Percentiles rank a stretch among this genome's conserved stretches.
phyloP scores from a whole-genome alignment of 2,329 filamentous ascomycete genomes.

The Emericellopsis cladophorae region DNA sequence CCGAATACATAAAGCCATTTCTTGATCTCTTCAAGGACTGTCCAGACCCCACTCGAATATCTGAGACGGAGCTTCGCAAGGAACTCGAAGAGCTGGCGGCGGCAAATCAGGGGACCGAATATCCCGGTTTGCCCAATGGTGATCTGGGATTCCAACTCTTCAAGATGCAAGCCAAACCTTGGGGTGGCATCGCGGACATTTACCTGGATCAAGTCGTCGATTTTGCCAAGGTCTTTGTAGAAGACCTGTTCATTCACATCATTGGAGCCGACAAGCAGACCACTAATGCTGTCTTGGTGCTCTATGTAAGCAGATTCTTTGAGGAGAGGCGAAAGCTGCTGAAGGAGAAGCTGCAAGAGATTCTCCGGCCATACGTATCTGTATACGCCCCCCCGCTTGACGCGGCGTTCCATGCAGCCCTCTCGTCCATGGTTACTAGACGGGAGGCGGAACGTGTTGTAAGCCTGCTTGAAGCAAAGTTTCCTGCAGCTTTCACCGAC shows the following conservation, averaged over 20 bases:
- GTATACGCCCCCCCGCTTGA: slow-evolving; percentile 20
- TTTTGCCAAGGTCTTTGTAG: slow-evolving; percentile 20
- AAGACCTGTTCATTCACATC: slow-evolving; percentile 20
- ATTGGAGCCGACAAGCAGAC: slow-evolving; percentile 9
- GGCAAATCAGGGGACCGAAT: no score
- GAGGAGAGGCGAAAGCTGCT: slow-evolving; percentile 15
- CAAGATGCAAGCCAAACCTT: slow-evolving; percentile 21
- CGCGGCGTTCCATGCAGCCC: slow-evolving; percentile 11
- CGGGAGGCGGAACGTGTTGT: no score
- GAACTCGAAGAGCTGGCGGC: slow-evolving; percentile 9
- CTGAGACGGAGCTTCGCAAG: slow-evolving; percentile 4
- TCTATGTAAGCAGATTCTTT: slow-evolving; percentile 18
- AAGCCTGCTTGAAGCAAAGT: no score
- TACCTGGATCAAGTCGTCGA: slow-evolving; percentile 19
- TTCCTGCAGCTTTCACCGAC: no score
- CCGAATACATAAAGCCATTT: slow-evolving; percentile 15
- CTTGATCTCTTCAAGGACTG: slow-evolving; percentile 10
- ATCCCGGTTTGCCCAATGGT: slow-evolving; percentile 13
- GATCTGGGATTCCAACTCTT: slow-evolving; percentile 25
- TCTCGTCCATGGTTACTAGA: no score
- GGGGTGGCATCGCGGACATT: slow-evolving; percentile 20
- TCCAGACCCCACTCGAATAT: slow-evolving; percentile 11
- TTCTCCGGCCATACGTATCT: slow-evolving; percentile 21
- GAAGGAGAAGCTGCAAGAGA: slow-evolving; percentile 21
- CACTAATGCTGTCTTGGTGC: slow-evolving; percentile 10